phyloP scores from a whole-genome alignment of 1,284 basidiomycete species.

The Cryptococcus floricola region DNA sequence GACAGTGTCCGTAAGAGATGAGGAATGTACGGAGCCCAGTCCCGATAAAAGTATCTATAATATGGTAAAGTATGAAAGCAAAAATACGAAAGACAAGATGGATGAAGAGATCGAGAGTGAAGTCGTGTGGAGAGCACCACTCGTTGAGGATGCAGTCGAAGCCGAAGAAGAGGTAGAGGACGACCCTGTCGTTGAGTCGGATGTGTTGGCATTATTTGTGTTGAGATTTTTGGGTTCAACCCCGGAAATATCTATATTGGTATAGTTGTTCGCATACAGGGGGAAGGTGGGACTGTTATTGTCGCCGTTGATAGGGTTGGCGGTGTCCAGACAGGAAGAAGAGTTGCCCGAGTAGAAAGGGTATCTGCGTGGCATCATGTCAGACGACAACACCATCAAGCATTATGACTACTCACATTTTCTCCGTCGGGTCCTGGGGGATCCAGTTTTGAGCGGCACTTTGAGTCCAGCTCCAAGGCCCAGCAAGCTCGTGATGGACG shows the following conservation, averaged over 20 bases:
- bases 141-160: not conserved
- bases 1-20: too few relatives aligned
- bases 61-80: too few relatives aligned
- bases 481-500: constrained; percentile 26
- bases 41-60: too few relatives aligned
- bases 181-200: not conserved
- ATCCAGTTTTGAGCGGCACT: constrained; percentile 37
- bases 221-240: constrained; percentile 6
- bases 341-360: constrained; percentile 21
- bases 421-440: constrained; percentile 30
- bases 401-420: constrained; percentile 17
- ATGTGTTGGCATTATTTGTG: not conserved
- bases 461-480: constrained; percentile 34
- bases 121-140: not conserved
- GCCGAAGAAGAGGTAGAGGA: not conserved
- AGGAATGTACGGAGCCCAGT: too few relatives aligned
- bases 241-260: constrained; percentile 18
- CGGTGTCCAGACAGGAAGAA: constrained; percentile 20
- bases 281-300: constrained; percentile 27
- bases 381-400: not conserved
- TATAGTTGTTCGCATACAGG: constrained; percentile 17
- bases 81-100: too few relatives aligned
- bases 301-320: constrained; percentile 22
- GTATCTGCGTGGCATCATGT: constrained; percentile 7
- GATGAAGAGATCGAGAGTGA: not conserved